Percentiles rank a stretch among this genome's conserved stretches.
Evolutionary conservation across 176 grass and related monocot species (phyloP).

Genomic region (Avena atlantica): DNA sequence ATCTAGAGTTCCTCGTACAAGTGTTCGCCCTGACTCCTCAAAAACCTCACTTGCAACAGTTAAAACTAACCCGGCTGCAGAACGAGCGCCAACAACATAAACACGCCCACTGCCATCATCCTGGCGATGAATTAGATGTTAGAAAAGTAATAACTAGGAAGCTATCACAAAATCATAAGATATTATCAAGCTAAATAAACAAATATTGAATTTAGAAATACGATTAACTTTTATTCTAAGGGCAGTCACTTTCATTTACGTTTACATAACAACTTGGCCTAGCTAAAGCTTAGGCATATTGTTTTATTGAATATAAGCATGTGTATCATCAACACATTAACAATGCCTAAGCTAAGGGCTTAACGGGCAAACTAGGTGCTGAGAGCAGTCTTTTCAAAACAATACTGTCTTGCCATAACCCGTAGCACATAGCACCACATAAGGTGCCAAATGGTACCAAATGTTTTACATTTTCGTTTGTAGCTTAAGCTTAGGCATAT

Average conservation of each 20-base stretch:
- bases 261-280: background rate
- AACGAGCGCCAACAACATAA: conserved; percentile 79
- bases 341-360: conserved; percentile 21
- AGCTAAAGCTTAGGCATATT: conserved; percentile 8
- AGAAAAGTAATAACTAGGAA: conserved; percentile 33
- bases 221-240: background rate
- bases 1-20: conserved; percentile 97
- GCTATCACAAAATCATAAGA: conserved; percentile 3
- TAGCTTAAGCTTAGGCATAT: conserved; percentile 17
- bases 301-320: background rate
- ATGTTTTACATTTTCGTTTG: background rate
- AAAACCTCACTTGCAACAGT: conserved; percentile 98
- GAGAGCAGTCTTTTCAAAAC: background rate
- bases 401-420: background rate
- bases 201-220: conserved; percentile 5
- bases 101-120: conserved; percentile 92
- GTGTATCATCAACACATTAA: conserved; percentile 1
- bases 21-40: conserved; percentile 90
- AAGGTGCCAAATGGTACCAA: background rate
- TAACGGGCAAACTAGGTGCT: background rate
- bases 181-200: background rate
- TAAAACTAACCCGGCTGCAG: conserved; percentile 81
- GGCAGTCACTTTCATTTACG: conserved; percentile 19
- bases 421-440: background rate
- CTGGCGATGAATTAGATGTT: conserved; percentile 55